Evolutionary conservation across 768 basidiomycete genomes (phyloP).

Genomic region (Russula dissimulans): DNA sequence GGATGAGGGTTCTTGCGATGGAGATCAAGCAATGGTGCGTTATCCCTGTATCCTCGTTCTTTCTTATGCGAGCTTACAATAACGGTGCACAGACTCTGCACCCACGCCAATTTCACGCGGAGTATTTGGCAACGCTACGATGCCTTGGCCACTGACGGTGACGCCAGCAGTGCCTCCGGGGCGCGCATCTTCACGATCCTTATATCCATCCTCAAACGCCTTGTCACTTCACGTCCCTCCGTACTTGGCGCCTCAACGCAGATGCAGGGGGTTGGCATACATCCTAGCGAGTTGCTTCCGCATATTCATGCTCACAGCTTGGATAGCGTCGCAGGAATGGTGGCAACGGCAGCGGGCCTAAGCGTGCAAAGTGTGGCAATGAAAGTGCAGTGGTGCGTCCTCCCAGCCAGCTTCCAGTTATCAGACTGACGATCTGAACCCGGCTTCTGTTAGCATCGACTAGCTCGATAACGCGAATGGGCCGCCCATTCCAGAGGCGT

Average conservation of each 20-base stretch:
- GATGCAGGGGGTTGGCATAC: slow-evolving; percentile 72
- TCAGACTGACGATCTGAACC: not conserved
- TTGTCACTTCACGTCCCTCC: slow-evolving; percentile 83
- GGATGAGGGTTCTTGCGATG: slow-evolving; percentile 21
- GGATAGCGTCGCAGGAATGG: slow-evolving; percentile 57
- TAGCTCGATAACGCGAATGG: slow-evolving; percentile 97
- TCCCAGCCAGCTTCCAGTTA: not conserved
- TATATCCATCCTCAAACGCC: slow-evolving; percentile 73
- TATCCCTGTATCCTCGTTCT: not conserved
- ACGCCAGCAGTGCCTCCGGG: slow-evolving; percentile 47
- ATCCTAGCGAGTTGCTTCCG: slow-evolving; percentile 29
- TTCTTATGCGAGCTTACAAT: not conserved
- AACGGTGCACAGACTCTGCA: slow-evolving; percentile 5
- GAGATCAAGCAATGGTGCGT: slow-evolving; percentile 17
- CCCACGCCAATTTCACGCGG: slow-evolving; percentile 18
- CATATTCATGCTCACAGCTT: slow-evolving; percentile 35
- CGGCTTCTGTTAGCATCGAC: slow-evolving; percentile 59
- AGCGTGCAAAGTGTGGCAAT: slow-evolving; percentile 58
- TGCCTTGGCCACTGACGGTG: slow-evolving; percentile 32
- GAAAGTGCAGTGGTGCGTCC: slow-evolving; percentile 80
- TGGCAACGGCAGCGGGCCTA: too few species aligned
- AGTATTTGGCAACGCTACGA: slow-evolving; percentile 17
- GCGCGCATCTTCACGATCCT: slow-evolving; percentile 71
- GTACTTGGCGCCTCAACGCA: slow-evolving; percentile 72
- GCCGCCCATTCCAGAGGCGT: slow-evolving; percentile 86